Evolutionary conservation across 2,329 filamentous ascomycete genomes (phyloP).

Genomic region (Chrysoporthe austroafricana): DNA sequence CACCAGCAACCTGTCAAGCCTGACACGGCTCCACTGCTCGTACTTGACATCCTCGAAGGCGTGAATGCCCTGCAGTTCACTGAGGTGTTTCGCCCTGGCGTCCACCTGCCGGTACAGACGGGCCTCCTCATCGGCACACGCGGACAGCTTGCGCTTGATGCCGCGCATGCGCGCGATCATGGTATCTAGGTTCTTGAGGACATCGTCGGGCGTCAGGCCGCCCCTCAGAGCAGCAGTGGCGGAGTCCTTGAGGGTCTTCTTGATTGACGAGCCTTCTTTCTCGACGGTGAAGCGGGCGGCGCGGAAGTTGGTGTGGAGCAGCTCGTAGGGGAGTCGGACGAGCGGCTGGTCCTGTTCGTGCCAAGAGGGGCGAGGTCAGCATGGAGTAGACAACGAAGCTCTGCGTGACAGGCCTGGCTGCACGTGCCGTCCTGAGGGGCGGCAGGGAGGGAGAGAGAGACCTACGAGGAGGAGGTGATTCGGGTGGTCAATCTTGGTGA

Average conservation of each 20-base stretch:
- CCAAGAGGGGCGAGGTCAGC: constrained; percentile 17
- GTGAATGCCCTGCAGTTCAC: constrained; percentile 78
- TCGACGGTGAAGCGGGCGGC: constrained; percentile 78
- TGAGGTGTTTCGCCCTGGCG: constrained; percentile 78
- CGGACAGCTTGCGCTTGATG: constrained; percentile 83
- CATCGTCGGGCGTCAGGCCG: constrained; percentile 65
- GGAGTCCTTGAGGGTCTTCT: constrained; percentile 63
- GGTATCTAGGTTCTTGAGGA: constrained; percentile 79
- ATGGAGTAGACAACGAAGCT: background rate
- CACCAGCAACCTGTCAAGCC: constrained; percentile 84
- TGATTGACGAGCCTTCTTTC: constrained; percentile 67
- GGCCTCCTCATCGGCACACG: constrained; percentile 78
- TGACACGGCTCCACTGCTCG: constrained; percentile 81
- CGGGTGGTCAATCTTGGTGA: constrained; percentile 72
- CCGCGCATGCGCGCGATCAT: constrained; percentile 86
- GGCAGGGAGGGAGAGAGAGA: constrained; percentile 3
- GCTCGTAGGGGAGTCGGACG: constrained; percentile 88
- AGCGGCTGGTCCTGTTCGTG: constrained; percentile 81
- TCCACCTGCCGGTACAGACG: constrained; percentile 75
- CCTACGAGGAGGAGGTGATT: constrained; percentile 75
- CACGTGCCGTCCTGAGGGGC: background rate
- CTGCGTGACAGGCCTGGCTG: background rate
- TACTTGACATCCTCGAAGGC: constrained; percentile 91
- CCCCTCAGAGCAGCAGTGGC: constrained; percentile 70
- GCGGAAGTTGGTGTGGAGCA: constrained; percentile 93